Evolutionary conservation across 495 filamentous ascomycete species (phyloP).

Genomic region (Daldinia decipiens): DNA sequence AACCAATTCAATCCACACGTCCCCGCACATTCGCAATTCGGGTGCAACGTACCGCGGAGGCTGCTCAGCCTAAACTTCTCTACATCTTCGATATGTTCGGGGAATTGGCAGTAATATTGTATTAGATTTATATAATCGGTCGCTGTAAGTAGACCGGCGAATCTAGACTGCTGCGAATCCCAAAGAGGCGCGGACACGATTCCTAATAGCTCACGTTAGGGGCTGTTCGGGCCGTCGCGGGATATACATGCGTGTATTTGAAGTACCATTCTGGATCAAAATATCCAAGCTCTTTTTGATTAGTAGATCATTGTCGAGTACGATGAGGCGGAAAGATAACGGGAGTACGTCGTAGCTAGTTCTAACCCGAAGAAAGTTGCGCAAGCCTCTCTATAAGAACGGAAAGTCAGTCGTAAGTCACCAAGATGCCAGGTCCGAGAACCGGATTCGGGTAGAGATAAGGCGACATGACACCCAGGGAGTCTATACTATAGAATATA

Average conservation of each 20-base stretch:
- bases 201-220: conserved; percentile 62
- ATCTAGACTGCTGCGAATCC: conserved; percentile 94
- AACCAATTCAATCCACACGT: conserved; percentile 15
- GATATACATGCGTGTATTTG: conserved; percentile 10
- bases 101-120: conserved; percentile 99
- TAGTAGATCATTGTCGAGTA: conserved; percentile 92
- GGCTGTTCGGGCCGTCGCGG: conserved; percentile 4
- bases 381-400: conserved; percentile 77
- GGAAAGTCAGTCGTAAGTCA: conserved; percentile 16
- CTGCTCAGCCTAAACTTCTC: conserved; percentile 95
- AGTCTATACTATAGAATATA: background rate
- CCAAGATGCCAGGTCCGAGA: conserved; percentile 15
- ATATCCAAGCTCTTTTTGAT: conserved; percentile 98
- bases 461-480: background rate
- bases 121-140: conserved; percentile 99
- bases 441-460: conserved; percentile 16
- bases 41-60: conserved; percentile 74
- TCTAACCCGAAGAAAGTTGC: conserved; percentile 95
- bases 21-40: conserved; percentile 22
- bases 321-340: conserved; percentile 94
- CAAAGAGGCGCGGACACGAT: conserved; percentile 98
- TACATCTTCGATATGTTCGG: conserved; percentile 84
- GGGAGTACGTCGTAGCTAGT: conserved; percentile 98
- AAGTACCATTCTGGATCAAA: conserved; percentile 91
- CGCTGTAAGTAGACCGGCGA: conserved; percentile 92